phyloP scores from a whole-genome alignment of 225 moss, liverwort and hornwort species.

The Lunularia cruciata region DNA sequence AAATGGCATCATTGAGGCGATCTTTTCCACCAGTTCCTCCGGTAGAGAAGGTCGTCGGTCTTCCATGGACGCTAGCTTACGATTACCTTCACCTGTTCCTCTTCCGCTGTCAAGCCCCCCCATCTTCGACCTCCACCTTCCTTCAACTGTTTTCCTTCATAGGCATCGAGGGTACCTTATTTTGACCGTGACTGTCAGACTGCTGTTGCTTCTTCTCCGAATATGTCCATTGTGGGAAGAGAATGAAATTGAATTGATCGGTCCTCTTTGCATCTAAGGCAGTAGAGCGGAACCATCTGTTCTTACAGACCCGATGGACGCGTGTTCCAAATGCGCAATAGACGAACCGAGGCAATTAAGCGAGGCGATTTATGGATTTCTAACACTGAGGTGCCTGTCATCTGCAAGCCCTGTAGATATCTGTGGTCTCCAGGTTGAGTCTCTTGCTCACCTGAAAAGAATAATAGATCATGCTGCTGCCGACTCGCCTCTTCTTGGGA shows the following conservation, averaged over 20 bases:
- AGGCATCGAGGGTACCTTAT: background rate
- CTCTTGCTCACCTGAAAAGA: constrained; percentile 7
- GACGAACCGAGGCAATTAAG: background rate
- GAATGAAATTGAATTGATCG: background rate
- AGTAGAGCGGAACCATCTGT: background rate
- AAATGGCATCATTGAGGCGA: constrained; percentile 22
- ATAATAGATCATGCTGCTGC: background rate
- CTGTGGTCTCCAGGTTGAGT: constrained; percentile 4
- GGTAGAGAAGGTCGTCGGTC: constrained; percentile 1
- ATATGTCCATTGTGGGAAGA: background rate
- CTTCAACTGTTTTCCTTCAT: background rate
- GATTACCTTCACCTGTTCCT: background rate
- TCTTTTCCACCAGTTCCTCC: constrained; percentile 21
- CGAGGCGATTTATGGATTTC: background rate
- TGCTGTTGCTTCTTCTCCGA: too few relatives aligned
- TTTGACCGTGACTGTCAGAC: too few relatives aligned
- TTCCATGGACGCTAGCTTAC: background rate
- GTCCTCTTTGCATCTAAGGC: background rate
- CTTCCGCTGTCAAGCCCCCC: background rate
- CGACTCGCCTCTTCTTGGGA: too few relatives aligned
- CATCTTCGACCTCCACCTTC: background rate
- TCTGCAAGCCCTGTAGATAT: background rate
- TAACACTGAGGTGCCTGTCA: background rate
- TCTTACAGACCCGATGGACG: background rate
- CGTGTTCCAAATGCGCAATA: background rate